Evolutionary conservation across 2,329 filamentous ascomycete species (phyloP).

Genomic region (Remersonia thermophila): DNA sequence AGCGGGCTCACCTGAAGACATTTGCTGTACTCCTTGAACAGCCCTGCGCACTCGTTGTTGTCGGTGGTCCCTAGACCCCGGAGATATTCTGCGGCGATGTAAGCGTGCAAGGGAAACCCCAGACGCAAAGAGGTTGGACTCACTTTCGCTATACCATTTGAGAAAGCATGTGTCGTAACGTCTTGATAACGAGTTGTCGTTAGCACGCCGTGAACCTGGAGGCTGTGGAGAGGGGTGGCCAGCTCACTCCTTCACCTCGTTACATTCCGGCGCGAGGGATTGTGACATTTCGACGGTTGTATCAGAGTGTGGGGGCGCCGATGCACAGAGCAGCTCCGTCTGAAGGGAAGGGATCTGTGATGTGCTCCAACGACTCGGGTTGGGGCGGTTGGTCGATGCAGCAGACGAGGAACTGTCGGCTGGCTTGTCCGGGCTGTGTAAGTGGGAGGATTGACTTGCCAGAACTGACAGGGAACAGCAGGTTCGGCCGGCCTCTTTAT

Average conservation of each 20-base stretch:
- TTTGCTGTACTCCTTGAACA: constrained; percentile 81
- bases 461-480: too few relatives aligned
- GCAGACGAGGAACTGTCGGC: too few relatives aligned
- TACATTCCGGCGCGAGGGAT: constrained; percentile 88
- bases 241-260: constrained; percentile 87
- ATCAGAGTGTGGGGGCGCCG: too few relatives aligned
- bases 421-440: too few relatives aligned
- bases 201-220: not conserved
- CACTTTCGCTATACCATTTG: constrained; percentile 99
- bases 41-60: constrained; percentile 61
- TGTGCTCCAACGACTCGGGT: too few relatives aligned
- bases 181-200: constrained; percentile 31
- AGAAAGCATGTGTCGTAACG: constrained; percentile 95
- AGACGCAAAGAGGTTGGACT: constrained; percentile 13
- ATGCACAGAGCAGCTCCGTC: too few relatives aligned
- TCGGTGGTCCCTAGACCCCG: constrained; percentile 71
- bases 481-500: too few relatives aligned
- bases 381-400: too few relatives aligned
- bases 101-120: constrained; percentile 2
- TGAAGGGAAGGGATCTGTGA: too few relatives aligned
- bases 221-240: not conserved
- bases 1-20: constrained; percentile 59
- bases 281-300: constrained; percentile 58
- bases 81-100: constrained; percentile 59
- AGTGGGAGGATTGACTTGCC: not conserved